Evolutionary conservation across 805 yeast genomes (phyloP).

Genomic region (Kluyveromyces wickerhamii): DNA sequence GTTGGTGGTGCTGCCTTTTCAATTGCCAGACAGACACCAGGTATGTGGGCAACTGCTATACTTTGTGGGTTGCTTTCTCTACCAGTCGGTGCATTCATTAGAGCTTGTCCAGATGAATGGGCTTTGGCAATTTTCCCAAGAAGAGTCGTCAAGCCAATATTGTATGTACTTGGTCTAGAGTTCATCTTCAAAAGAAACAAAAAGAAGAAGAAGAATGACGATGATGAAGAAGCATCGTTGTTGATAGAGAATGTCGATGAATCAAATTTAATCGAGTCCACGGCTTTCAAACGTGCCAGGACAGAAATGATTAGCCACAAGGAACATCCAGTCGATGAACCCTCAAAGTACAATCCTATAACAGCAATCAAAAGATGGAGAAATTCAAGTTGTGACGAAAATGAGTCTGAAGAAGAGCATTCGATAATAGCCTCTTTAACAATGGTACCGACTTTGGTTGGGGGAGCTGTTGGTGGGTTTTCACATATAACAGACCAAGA

Average conservation of each 20-base stretch:
- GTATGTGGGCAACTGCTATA: constrained; percentile 86
- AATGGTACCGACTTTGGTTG: constrained; percentile 48
- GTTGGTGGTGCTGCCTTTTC: constrained; percentile 96
- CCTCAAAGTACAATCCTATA: constrained; percentile 17
- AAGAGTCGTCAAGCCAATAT: constrained; percentile 33
- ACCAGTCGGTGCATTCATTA: constrained; percentile 69
- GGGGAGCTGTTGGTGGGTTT: constrained; percentile 49
- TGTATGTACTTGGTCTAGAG: constrained; percentile 20
- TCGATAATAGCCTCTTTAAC: constrained; percentile 36
- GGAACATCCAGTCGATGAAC: constrained; percentile 8
- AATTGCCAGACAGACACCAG: constrained; percentile 67
- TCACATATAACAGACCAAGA: constrained; percentile 6
- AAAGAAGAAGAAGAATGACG: constrained; percentile 8
- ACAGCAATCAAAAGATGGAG: constrained; percentile 23
- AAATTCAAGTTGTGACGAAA: constrained; percentile 12
- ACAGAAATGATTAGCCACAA: constrained; percentile 24
- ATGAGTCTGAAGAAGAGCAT: constrained; percentile 9
- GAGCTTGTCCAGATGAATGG: constrained; percentile 80
- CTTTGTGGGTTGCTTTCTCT: constrained; percentile 72
- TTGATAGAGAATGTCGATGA: constrained; percentile 12
- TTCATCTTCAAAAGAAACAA: constrained; percentile 14
- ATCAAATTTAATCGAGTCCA: constrained; percentile 15
- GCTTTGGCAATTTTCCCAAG: constrained; percentile 60
- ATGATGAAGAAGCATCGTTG: constrained; percentile 26
- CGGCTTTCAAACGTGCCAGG: constrained; percentile 28